Evolutionary conservation across 352 stramenopile species (phyloP).

Genomic region (Ophiocytium majus): DNA sequence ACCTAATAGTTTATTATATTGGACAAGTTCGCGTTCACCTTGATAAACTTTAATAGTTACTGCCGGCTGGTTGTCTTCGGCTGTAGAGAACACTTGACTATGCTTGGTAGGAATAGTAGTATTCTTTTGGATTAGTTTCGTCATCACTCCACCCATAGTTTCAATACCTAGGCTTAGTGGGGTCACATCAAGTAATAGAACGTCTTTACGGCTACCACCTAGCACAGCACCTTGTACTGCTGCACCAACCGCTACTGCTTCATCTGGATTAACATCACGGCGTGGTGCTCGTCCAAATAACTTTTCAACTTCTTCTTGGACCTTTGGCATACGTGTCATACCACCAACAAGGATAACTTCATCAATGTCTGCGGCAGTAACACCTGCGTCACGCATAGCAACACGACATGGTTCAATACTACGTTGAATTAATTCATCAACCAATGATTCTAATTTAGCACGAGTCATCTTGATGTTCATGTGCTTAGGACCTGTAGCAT

Average conservation of each 20-base stretch:
- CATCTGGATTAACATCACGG: conserved; percentile 95
- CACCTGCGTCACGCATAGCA: conserved; percentile 77
- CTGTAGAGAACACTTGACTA: neutral
- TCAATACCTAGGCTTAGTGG: conserved; percentile 88
- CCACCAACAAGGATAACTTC: conserved; percentile 94
- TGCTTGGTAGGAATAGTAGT: conserved; percentile 66
- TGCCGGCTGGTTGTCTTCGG: neutral
- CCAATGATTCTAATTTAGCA: conserved; percentile 90
- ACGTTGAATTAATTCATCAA: conserved; percentile 73
- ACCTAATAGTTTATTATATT: neutral
- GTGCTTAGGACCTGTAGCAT: neutral
- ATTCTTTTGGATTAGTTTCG: conserved; percentile 88
- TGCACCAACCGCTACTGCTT: conserved; percentile 94
- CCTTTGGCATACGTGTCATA: conserved; percentile 94
- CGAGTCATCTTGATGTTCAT: conserved; percentile 80
- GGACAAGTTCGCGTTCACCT: neutral
- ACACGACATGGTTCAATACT: conserved; percentile 84
- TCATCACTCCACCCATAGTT: conserved; percentile 87
- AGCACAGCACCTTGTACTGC: conserved; percentile 96
- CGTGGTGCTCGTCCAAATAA: conserved; percentile 95
- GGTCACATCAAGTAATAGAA: conserved; percentile 89
- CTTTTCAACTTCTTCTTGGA: conserved; percentile 86
- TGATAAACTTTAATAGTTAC: neutral
- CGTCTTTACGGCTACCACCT: conserved; percentile 79
- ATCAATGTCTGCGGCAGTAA: conserved; percentile 80